These are phyloP conservation scores for Pythium volutum DNA, from an alignment of 352 stramenopile genomes.

Conservation along the genomic window DNA sequence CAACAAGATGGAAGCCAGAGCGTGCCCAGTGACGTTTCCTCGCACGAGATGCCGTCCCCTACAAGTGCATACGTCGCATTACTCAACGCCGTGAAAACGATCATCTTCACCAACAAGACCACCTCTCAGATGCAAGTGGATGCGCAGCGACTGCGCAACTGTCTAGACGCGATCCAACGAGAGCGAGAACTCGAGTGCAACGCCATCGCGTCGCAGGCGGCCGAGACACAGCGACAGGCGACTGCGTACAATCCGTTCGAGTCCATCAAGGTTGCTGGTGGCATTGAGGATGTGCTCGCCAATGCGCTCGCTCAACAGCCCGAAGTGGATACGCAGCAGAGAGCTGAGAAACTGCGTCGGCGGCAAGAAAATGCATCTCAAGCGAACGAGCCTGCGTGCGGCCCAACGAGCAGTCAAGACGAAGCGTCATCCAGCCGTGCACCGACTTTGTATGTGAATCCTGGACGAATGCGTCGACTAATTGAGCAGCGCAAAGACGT, in stretches of 20 bases:
- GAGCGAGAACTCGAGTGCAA: slow-evolving; percentile 39
- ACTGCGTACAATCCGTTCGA: slow-evolving; percentile 54
- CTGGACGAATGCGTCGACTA: slow-evolving; percentile 30
- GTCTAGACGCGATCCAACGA: slow-evolving; percentile 34
- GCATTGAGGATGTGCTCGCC: slow-evolving; percentile 44
- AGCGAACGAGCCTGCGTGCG: neutral
- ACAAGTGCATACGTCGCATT: slow-evolving; percentile 11
- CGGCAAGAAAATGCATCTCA: slow-evolving; percentile 46
- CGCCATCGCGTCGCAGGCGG: neutral
- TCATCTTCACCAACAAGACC: neutral
- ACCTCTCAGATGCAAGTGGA: neutral
- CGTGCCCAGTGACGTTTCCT: neutral
- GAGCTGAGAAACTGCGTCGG: slow-evolving; percentile 44
- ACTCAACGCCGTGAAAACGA: slow-evolving; percentile 3
- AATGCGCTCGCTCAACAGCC: slow-evolving; percentile 33
- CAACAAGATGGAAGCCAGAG: neutral
- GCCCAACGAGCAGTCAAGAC: too few species aligned
- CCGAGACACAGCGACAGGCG: slow-evolving; percentile 21
- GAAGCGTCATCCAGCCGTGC: neutral
- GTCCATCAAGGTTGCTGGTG: slow-evolving; percentile 46
- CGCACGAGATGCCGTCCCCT: neutral
- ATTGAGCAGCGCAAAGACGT: slow-evolving; percentile 36
- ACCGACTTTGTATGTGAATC: slow-evolving; percentile 29
- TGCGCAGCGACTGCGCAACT: slow-evolving; percentile 16
- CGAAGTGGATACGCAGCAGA: slow-evolving; percentile 15